A percentile compares a stretch with the other conserved stretches of the same genome.
These are phyloP conservation scores for Leishmania tarentolae DNA, from an alignment of 208 protist genomes.

Conservation along the genomic window DNA sequence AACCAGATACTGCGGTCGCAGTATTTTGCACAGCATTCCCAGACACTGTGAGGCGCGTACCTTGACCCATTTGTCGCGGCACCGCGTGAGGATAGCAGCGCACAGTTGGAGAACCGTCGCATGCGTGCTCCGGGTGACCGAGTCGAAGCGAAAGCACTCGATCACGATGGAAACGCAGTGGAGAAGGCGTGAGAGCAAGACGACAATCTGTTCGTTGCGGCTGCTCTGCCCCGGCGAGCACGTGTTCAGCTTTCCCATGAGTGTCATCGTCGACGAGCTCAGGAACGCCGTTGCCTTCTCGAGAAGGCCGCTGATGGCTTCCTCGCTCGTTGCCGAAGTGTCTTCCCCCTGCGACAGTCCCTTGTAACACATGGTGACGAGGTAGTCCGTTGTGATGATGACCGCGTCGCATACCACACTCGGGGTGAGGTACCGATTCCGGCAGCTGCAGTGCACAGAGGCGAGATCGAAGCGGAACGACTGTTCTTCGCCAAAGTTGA, in stretches of 20 bases:
- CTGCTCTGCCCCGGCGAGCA: conserved; percentile 18
- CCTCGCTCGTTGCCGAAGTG: conserved; percentile 35
- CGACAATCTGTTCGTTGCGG: conserved; percentile 29
- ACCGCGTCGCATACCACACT: conserved; percentile 62
- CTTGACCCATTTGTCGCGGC: conserved; percentile 69
- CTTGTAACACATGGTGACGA: conserved; percentile 74
- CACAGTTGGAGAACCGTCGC: conserved; percentile 76
- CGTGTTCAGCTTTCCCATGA: conserved; percentile 42
- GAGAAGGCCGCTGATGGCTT: conserved; percentile 69
- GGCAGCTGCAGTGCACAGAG: conserved; percentile 72
- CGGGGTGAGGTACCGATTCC: conserved; percentile 50
- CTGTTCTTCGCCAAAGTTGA: conserved; percentile 85
- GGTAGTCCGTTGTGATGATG: conserved; percentile 73
- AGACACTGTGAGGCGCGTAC: conserved; percentile 73
- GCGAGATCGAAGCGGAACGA: conserved; percentile 86
- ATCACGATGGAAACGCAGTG: conserved; percentile 67
- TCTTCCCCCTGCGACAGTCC: conserved; percentile 39
- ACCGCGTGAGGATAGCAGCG: conserved; percentile 50
- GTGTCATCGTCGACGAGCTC: conserved; percentile 36
- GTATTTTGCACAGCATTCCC: conserved; percentile 45
- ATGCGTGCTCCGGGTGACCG: conserved; percentile 67
- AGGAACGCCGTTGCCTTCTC: conserved; percentile 76
- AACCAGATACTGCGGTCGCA: conserved; percentile 59
- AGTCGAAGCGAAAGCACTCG: conserved; percentile 83
- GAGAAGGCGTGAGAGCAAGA: conserved; percentile 70